Conservation (phyloP, 805 yeast species). For the Saccharomyces mikatae region DNA sequence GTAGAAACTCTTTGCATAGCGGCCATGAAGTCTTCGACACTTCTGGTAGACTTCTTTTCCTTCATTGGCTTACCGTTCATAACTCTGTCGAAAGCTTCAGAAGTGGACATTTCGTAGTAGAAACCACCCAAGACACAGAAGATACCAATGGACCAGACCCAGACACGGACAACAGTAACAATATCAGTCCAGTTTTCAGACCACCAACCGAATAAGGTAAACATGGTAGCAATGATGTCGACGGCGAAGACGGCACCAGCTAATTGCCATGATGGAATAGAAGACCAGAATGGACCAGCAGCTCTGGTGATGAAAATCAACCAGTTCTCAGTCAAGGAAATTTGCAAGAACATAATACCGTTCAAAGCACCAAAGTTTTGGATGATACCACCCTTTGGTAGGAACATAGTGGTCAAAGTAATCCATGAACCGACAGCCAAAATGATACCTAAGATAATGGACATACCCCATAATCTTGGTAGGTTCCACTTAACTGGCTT, state of each 20-base stretch:
- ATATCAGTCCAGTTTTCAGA: slow-evolving; percentile 95
- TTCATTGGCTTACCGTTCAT: slow-evolving; percentile 73
- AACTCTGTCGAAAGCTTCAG: slow-evolving; percentile 70
- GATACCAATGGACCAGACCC: slow-evolving; percentile 94
- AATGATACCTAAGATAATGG: slow-evolving; percentile 73
- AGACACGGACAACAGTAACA: slow-evolving; percentile 87
- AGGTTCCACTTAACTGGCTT: slow-evolving; percentile 93
- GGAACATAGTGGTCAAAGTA: slow-evolving; percentile 88
- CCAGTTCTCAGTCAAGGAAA: slow-evolving; percentile 95
- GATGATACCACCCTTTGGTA: slow-evolving; percentile 85
- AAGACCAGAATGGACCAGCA: slow-evolving; percentile 97
- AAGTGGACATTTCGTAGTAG: slow-evolving; percentile 83
- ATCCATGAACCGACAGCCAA: slow-evolving; percentile 93
- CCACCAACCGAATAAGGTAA: slow-evolving; percentile 95
- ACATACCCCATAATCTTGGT: slow-evolving; percentile 97
- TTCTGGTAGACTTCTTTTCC: slow-evolving; percentile 51
- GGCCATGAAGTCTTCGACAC: slow-evolving; percentile 74
- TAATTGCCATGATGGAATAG: slow-evolving; percentile 93
- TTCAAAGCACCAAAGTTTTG: slow-evolving; percentile 93
- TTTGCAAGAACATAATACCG: slow-evolving; percentile 89
- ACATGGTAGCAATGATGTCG: slow-evolving; percentile 86
- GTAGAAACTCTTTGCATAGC: slow-evolving; percentile 87
- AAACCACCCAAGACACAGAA: slow-evolving; percentile 96
- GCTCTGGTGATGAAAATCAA: slow-evolving; percentile 94
- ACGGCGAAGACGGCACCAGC: slow-evolving; percentile 87